phyloP scores from a whole-genome alignment of 1,139 yeast genomes.

The Yamadazyma atlantica region DNA sequence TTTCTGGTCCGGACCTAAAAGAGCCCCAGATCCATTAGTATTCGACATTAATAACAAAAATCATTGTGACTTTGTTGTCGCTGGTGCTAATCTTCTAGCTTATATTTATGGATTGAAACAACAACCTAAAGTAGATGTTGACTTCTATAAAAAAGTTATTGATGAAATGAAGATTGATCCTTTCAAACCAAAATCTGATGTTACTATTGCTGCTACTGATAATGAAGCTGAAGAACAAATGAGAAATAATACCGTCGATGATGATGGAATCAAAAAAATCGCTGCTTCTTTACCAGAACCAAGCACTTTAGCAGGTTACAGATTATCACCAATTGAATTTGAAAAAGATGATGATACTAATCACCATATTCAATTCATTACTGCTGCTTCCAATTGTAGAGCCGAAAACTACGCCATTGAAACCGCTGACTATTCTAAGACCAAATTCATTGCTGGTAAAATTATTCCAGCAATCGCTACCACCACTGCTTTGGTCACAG shows the following conservation, averaged over 20 bases:
- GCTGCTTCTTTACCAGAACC: conserved; percentile 87
- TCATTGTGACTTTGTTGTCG: conserved; percentile 80
- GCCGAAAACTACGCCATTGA: conserved; percentile 90
- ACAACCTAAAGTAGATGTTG: conserved; percentile 43
- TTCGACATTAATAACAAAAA: conserved; percentile 76
- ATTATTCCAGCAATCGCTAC: conserved; percentile 99
- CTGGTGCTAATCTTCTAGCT: conserved; percentile 91
- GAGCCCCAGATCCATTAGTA: conserved; percentile 84
- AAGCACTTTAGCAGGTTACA: conserved; percentile 82
- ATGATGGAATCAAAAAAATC: conserved; percentile 55
- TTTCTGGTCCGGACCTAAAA: conserved; percentile 97
- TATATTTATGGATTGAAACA: conserved; percentile 82
- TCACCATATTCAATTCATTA: conserved; percentile 92
- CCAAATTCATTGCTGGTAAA: conserved; percentile 87
- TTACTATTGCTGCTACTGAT: conserved; percentile 85
- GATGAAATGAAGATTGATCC: conserved; percentile 40
- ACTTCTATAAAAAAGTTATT: conserved; percentile 50
- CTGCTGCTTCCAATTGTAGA: conserved; percentile 96
- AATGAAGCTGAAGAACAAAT: conserved; percentile 84
- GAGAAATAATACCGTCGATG: conserved; percentile 51
- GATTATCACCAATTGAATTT: conserved; percentile 84
- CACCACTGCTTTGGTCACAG: conserved; percentile 95
- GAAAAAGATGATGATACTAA: conserved; percentile 97
- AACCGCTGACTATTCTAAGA: conserved; percentile 70
- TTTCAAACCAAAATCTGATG: conserved; percentile 72